These are phyloP conservation scores for Echria macrotheca DNA, from an alignment of 495 filamentous ascomycete species.

Conservation along the genomic window DNA sequence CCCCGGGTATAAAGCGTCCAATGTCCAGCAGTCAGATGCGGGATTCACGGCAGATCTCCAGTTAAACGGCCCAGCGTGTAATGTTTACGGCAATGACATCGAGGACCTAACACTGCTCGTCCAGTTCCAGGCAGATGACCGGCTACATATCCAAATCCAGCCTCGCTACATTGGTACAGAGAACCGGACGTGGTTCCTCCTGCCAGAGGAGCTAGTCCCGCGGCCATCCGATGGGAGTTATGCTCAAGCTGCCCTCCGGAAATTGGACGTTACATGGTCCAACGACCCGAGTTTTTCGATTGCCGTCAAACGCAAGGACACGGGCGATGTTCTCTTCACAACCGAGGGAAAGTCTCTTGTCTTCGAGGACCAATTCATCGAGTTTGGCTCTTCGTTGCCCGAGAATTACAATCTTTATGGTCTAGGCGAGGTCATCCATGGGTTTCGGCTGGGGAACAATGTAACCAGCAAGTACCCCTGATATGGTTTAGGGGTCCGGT, in stretches of 20 bases:
- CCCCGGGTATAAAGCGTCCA: slow-evolving; percentile 67
- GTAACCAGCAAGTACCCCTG: slow-evolving; percentile 53
- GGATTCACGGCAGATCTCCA: slow-evolving; percentile 58
- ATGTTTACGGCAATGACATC: slow-evolving; percentile 69
- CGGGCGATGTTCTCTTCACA: slow-evolving; percentile 66
- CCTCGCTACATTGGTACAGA: slow-evolving; percentile 58
- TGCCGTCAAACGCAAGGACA: slow-evolving; percentile 55
- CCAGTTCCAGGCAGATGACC: slow-evolving; percentile 63
- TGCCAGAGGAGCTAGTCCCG: slow-evolving; percentile 60
- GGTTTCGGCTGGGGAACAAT: slow-evolving; percentile 65
- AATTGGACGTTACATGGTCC: slow-evolving; percentile 56
- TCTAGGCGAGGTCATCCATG: slow-evolving; percentile 73
- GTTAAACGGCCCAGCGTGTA: slow-evolving; percentile 63
- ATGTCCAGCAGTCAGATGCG: slow-evolving; percentile 45
- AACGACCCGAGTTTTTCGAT: slow-evolving; percentile 72
- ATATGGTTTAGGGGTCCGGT: not conserved
- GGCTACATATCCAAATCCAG: slow-evolving; percentile 73
- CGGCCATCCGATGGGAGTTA: slow-evolving; percentile 46
- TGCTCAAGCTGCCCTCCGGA: slow-evolving; percentile 26
- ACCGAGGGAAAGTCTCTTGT: slow-evolving; percentile 62
- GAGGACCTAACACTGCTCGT: slow-evolving; percentile 59
- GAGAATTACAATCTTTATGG: slow-evolving; percentile 75
- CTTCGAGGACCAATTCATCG: slow-evolving; percentile 78
- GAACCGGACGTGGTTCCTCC: slow-evolving; percentile 63
- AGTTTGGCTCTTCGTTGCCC: slow-evolving; percentile 66